A percentile compares a stretch with the other conserved stretches of the same genome.
phyloP scores from a whole-genome alignment of 352 stramenopile species.

The Pythium grandisporangium region DNA sequence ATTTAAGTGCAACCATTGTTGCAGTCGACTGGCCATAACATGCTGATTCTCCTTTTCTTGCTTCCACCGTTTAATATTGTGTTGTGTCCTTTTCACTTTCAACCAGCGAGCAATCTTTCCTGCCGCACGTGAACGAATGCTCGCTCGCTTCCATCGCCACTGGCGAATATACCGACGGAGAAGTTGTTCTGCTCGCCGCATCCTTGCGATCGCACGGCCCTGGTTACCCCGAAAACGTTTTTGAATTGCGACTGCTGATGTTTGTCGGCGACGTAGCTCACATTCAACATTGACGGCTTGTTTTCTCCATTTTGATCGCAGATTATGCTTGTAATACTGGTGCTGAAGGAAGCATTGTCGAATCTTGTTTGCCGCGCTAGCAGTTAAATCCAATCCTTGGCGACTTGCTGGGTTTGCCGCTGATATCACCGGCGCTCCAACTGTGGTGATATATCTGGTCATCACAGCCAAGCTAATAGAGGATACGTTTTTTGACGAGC shows the following conservation, averaged over 20 bases:
- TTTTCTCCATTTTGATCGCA: conserved; percentile 10
- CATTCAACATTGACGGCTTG: conserved; percentile 22
- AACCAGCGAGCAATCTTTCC: conserved; percentile 28
- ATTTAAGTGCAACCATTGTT: conserved; percentile 15
- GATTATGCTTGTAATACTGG: conserved; percentile 4
- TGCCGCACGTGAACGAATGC: conserved; percentile 12
- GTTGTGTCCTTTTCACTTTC: conserved; percentile 21
- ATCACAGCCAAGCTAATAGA: neutral
- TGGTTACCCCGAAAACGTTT: conserved; percentile 17
- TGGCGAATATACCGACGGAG: conserved; percentile 17
- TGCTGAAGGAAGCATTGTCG: conserved; percentile 22
- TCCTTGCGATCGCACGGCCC: conserved; percentile 12
- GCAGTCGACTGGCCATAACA: conserved; percentile 14
- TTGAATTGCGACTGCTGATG: conserved; percentile 27
- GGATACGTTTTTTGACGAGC: neutral
- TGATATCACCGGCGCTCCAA: neutral
- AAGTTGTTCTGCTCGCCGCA: conserved; percentile 15
- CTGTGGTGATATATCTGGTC: neutral
- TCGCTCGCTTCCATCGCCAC: conserved; percentile 24
- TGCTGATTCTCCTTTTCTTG: conserved; percentile 16
- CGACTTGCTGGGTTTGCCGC: conserved; percentile 1
- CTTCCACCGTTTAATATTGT: conserved; percentile 22
- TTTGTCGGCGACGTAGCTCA: conserved; percentile 11
- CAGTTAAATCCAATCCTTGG: neutral
- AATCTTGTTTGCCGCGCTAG: conserved; percentile 7